A percentile compares a stretch with the other conserved stretches of the same genome.
Evolutionary conservation across 2,329 filamentous ascomycete species (phyloP).

Genomic region (Emergomyces orientalis): DNA sequence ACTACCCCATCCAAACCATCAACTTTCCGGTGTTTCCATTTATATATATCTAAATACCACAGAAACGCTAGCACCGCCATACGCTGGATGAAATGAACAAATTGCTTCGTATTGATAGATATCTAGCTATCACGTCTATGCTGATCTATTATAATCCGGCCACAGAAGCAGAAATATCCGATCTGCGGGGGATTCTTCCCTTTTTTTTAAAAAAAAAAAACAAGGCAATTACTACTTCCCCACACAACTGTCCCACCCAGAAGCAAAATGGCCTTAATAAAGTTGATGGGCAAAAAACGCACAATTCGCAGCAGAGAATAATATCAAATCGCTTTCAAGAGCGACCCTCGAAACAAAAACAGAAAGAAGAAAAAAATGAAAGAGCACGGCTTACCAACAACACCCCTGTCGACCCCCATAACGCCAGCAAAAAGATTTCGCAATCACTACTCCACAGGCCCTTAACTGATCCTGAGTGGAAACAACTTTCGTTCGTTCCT

Average conservation of each 20-base stretch:
- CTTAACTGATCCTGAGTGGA: neutral
- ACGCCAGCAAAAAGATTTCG: slow-evolving; percentile 10
- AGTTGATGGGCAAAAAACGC: slow-evolving; percentile 9
- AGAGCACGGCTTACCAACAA: slow-evolving; percentile 6
- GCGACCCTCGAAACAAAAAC: neutral
- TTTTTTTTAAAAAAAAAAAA: neutral
- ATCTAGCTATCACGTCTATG: slow-evolving; percentile 6
- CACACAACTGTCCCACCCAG: slow-evolving; percentile 9
- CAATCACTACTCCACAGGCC: slow-evolving; percentile 7
- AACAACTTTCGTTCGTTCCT: slow-evolving; percentile 5
- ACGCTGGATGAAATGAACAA: neutral
- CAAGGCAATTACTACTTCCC: slow-evolving; percentile 9
- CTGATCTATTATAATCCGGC: neutral
- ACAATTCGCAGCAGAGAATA: slow-evolving; percentile 8
- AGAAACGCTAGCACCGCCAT: neutral
- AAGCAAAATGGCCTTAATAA: slow-evolving; percentile 6
- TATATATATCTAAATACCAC: neutral
- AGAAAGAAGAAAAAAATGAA: slow-evolving; percentile 12
- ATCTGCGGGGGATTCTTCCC: neutral
- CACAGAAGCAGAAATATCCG: neutral
- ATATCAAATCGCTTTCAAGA: slow-evolving; percentile 11
- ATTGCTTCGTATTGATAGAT: slow-evolving; percentile 6
- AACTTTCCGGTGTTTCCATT: neutral
- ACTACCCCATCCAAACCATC: neutral
- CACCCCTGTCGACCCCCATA: slow-evolving; percentile 10